Evolutionary conservation across 768 basidiomycete species (phyloP).

Genomic region (Suillus subluteus): DNA sequence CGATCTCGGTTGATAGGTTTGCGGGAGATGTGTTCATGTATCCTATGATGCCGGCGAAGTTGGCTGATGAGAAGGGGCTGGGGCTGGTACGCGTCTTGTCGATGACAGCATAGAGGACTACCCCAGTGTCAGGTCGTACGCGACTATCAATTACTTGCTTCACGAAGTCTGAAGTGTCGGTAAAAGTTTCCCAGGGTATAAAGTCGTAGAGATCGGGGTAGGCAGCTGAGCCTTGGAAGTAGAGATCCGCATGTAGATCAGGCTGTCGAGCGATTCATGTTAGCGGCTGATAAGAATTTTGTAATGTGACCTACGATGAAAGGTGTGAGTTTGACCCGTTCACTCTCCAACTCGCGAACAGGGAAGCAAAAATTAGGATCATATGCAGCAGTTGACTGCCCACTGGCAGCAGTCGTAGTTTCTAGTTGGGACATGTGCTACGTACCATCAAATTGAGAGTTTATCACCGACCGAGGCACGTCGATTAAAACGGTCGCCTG

Average conservation of each 20-base stretch:
- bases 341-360: constrained; percentile 49
- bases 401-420: neutral
- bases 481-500: neutral
- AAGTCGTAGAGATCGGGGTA: constrained; percentile 49
- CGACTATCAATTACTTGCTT: constrained; percentile 37
- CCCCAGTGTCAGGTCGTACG: constrained; percentile 38
- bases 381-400: constrained; percentile 22
- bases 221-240: constrained; percentile 37
- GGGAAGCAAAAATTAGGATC: constrained; percentile 57
- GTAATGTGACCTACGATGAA: constrained; percentile 37
- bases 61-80: constrained; percentile 4
- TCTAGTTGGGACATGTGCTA: neutral
- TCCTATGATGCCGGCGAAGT: constrained; percentile 57
- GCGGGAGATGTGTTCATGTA: constrained; percentile 47
- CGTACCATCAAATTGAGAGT: neutral
- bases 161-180: constrained; percentile 39
- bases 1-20: constrained; percentile 56
- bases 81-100: constrained; percentile 45
- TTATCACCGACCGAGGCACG: neutral
- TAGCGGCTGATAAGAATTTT: neutral
- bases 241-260: constrained; percentile 44
- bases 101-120: constrained; percentile 53
- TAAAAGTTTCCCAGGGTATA: constrained; percentile 55
- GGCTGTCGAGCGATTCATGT: constrained; percentile 36
- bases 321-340: constrained; percentile 50